Evolutionary conservation across 257 asterid genomes (phyloP), one percentile per base, ranked within the genome.

Genomic region (Cynanchum wilfordii): DNA sequence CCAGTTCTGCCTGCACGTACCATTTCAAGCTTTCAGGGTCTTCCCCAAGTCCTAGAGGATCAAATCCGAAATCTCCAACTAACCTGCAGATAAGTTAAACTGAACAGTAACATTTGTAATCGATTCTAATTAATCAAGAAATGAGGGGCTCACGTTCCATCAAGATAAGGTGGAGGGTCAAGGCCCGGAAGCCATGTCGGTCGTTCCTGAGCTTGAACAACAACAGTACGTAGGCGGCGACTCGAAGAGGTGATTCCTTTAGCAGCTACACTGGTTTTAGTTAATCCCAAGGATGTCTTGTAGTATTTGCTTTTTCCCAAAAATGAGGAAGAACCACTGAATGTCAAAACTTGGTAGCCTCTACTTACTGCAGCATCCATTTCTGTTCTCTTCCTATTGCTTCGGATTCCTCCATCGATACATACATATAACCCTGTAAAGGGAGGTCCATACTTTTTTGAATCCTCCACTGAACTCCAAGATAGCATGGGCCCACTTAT

Each of bases 131-230:
- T 33, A 13, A 22, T 16, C 55, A 4, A 19, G 70, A 17, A 10
- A 33, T 17, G 64, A 51, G 55, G 72, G 72, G 67, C 88, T 89
- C 81, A 90, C 97, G 92, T 90, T 87, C 96, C 98, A 72, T 92
- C 87, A 56, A 92, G 97, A 85, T 92, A 83, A 63, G 98, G 69
- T 10, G 98, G 98, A 75, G 97, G 95, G 84, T 90, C 96, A 20
- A 90, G 89, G 42, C 96, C 98, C 5, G 98, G 98, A 22, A 90
- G 97, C 98, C 98, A 92, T 27, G 96, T 90, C 15, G 95, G 97
- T 3, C 98, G 93, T 42, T 76, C 75, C 75, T 90, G 88, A 78
- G 95, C 97, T 78, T 44, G 84, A 82, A 79, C 83, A 59, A 79
- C 82, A 59, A 76, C 84, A 66, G 73, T 75, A 24, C 58, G 70